These are phyloP conservation scores for Licmophora abbreviata DNA, from an alignment of 108 stramenopile species.

Conservation along the genomic window DNA sequence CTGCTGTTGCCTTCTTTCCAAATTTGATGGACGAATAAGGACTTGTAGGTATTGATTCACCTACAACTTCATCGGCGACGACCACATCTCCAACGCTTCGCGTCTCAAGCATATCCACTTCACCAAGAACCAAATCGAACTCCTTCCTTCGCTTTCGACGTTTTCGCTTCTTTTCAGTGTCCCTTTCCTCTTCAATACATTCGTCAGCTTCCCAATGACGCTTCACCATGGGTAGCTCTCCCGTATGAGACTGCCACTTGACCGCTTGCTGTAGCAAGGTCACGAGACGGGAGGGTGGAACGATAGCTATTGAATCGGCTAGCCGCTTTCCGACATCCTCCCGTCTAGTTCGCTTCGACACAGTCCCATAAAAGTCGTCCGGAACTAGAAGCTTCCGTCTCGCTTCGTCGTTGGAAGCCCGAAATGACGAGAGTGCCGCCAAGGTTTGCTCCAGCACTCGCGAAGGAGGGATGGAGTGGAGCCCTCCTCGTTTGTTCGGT, in stretches of 20 bases:
- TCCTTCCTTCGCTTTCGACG: constrained; percentile 29
- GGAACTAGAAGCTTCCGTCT: constrained; percentile 14
- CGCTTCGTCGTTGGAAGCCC: constrained; percentile 7
- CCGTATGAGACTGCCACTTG: constrained; percentile 80
- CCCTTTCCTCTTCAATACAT: constrained; percentile 9
- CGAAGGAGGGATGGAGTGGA: constrained; percentile 15
- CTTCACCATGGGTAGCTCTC: constrained; percentile 44
- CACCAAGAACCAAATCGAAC: constrained; percentile 75
- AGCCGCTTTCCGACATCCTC: constrained; percentile 51
- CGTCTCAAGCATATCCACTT: constrained; percentile 19
- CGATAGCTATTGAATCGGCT: constrained; percentile 38
- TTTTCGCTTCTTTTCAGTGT: constrained; percentile 15
- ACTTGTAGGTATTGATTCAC: constrained; percentile 41
- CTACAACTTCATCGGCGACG: constrained; percentile 1
- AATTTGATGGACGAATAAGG: constrained; percentile 63
- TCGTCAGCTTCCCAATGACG: constrained; percentile 30
- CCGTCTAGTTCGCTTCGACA: constrained; percentile 26
- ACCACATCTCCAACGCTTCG: constrained; percentile 7
- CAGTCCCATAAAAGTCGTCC: constrained; percentile 27
- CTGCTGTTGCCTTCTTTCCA: constrained; percentile 71
- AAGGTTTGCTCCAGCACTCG: constrained; percentile 55
- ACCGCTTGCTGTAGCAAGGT: constrained; percentile 86
- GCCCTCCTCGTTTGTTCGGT: not conserved
- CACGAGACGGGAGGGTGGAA: constrained; percentile 64
- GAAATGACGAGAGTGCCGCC: constrained; percentile 40